Conservation (phyloP, 2,329 filamentous ascomycete genomes). For the Mariannaea elegans region DNA sequence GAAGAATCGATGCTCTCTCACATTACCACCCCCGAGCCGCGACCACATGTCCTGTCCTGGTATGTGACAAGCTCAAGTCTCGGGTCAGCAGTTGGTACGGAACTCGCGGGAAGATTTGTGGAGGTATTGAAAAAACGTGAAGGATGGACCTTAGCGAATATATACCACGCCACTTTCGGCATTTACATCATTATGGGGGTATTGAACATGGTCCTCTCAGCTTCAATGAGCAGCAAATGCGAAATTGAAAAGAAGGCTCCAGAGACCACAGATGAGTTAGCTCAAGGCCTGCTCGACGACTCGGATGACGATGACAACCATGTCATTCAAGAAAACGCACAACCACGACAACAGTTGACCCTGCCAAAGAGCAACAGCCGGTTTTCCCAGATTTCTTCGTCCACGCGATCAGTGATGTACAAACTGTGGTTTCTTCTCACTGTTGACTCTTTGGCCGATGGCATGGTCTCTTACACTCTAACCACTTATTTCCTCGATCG, state of each 20-base stretch:
- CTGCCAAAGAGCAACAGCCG: constrained; percentile 44
- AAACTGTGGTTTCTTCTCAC: constrained; percentile 72
- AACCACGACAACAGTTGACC: constrained; percentile 15
- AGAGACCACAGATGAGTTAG: constrained; percentile 29
- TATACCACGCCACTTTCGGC: constrained; percentile 68
- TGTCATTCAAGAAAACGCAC: constrained; percentile 8
- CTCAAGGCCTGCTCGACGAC: constrained; percentile 38
- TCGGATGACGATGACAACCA: constrained; percentile 27
- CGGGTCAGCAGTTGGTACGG: constrained; percentile 63
- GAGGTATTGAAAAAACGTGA: constrained; percentile 54
- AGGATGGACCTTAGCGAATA: constrained; percentile 58
- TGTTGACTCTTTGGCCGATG: constrained; percentile 71
- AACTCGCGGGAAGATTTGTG: constrained; percentile 60
- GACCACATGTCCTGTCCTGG: constrained; percentile 73
- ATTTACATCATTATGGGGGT: constrained; percentile 65
- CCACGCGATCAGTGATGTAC: constrained; percentile 67
- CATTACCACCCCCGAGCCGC: constrained; percentile 61
- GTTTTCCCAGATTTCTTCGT: constrained; percentile 64
- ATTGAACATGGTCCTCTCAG: constrained; percentile 57
- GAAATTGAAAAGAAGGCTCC: constrained; percentile 52
- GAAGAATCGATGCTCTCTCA: constrained; percentile 72
- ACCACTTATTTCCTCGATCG: constrained; percentile 67
- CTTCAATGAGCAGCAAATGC: constrained; percentile 58
- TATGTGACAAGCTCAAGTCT: constrained; percentile 67
- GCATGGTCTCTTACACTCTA: constrained; percentile 67